Conservation (phyloP, 2,329 filamentous ascomycete species). For the Aureobasidium subglaciale region DNA sequence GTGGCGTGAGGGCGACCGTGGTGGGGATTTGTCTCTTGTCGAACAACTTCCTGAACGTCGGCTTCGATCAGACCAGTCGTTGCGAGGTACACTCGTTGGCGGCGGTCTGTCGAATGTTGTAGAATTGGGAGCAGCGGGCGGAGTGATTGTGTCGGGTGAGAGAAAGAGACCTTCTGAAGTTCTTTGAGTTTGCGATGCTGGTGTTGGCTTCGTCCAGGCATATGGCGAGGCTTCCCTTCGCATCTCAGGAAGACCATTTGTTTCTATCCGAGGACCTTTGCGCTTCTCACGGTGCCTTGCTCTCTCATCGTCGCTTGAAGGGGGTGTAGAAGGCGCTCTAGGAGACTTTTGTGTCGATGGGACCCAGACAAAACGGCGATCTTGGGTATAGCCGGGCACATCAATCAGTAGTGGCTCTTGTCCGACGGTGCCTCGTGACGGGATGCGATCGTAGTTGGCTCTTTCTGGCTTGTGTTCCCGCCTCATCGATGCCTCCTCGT, state of each 20-base stretch:
- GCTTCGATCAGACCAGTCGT: not conserved
- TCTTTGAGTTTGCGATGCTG: slow-evolving; percentile 21
- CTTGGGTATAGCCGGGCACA: slow-evolving; percentile 40
- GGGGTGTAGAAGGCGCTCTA: slow-evolving; percentile 25
- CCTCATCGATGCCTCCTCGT: slow-evolving; percentile 56
- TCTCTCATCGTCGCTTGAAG: slow-evolving; percentile 33
- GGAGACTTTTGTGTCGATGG: slow-evolving; percentile 18
- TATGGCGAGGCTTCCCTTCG: slow-evolving; percentile 40
- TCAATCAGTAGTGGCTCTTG: slow-evolving; percentile 62
- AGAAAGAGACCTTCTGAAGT: slow-evolving; percentile 34
- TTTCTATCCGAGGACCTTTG: slow-evolving; percentile 28
- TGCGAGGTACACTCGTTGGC: not conserved
- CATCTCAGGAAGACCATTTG: slow-evolving; percentile 32
- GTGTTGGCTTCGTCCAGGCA: slow-evolving; percentile 32
- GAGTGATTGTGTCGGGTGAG: slow-evolving; percentile 43
- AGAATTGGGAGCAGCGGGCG: slow-evolving; percentile 24
- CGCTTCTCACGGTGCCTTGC: slow-evolving; percentile 22
- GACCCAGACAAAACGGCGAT: slow-evolving; percentile 59
- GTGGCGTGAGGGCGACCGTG: not conserved
- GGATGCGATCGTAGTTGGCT: slow-evolving; percentile 46
- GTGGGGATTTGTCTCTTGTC: slow-evolving; percentile 1
- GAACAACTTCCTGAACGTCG: not conserved
- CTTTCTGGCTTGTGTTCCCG: slow-evolving; percentile 48
- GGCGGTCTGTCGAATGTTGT: not conserved
- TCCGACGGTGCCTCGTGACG: slow-evolving; percentile 57